Evolutionary conservation across 202 grass and related monocot species (phyloP).

Genomic region (Zizania palustris): DNA sequence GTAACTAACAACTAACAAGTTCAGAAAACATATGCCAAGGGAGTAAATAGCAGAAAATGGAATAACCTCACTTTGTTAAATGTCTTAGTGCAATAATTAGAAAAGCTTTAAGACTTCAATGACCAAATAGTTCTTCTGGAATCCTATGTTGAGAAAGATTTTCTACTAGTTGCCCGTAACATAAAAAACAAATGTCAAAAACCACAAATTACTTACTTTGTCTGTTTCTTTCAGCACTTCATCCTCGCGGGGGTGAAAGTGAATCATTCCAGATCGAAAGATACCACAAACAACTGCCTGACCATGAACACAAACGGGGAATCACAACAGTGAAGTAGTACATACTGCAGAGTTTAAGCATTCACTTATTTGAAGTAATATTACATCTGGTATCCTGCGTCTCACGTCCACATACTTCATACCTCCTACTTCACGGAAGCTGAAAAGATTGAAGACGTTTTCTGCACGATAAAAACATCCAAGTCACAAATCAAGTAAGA

Average conservation of each 20-base stretch:
- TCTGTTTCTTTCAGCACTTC: conserved; percentile 84
- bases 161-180: background rate
- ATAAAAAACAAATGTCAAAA: background rate
- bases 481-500: conserved; percentile 25
- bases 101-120: conserved; percentile 3
- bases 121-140: conserved; percentile 27
- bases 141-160: conserved; percentile 22
- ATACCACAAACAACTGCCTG: conserved; percentile 91
- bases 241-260: conserved; percentile 84
- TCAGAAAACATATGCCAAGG: background rate
- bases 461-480: conserved; percentile 56
- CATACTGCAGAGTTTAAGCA: conserved; percentile 21
- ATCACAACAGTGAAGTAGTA: conserved; percentile 40
- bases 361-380: conserved; percentile 40
- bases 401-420: conserved; percentile 69
- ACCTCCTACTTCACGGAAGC: conserved; percentile 64
- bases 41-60: background rate
- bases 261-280: conserved; percentile 72
- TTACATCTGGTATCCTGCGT: conserved; percentile 67
- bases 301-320: conserved; percentile 49
- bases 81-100: conserved; percentile 11
- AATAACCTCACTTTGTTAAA: conserved; percentile 26
- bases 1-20: conserved; percentile 9
- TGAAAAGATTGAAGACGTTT: conserved; percentile 87
- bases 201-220: conserved; percentile 61